These are phyloP conservation scores for Arthrinium phaeospermum DNA, from an alignment of 2,329 filamentous ascomycete species.

Conservation along the genomic window DNA sequence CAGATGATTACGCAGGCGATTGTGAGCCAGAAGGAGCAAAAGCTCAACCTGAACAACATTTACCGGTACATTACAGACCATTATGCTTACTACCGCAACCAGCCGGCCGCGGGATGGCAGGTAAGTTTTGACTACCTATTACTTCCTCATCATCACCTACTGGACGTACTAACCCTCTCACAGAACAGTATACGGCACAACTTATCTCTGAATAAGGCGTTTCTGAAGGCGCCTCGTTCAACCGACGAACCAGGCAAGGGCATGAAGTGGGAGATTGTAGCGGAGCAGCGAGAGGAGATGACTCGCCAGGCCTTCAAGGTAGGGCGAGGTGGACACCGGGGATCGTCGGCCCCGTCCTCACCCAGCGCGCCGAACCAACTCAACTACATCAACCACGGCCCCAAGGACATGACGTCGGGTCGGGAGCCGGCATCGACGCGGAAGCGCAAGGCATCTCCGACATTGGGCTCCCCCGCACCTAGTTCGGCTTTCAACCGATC, in stretches of 20 bases:
- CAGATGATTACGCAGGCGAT: conserved; percentile 98
- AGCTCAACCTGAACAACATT: conserved; percentile 89
- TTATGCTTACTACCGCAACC: conserved; percentile 92
- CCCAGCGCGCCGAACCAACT: conserved; percentile 60
- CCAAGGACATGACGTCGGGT: conserved; percentile 56
- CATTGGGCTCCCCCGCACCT: conserved; percentile 59
- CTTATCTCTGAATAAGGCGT: conserved; percentile 90
- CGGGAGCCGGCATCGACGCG: conserved; percentile 57
- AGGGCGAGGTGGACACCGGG: conserved; percentile 67
- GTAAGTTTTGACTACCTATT: conserved; percentile 51
- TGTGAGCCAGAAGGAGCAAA: conserved; percentile 82
- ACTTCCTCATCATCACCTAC: not conserved
- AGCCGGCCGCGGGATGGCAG: conserved; percentile 84
- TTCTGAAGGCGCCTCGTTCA: conserved; percentile 88
- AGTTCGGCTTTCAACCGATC: conserved; percentile 53
- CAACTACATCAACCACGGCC: conserved; percentile 65
- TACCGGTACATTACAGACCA: conserved; percentile 91
- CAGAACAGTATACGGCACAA: conserved; percentile 98
- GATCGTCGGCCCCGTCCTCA: conserved; percentile 75
- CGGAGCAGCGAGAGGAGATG: conserved; percentile 86
- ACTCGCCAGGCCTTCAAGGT: conserved; percentile 72
- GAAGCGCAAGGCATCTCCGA: conserved; percentile 60
- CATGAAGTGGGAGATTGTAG: conserved; percentile 97
- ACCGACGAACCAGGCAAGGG: conserved; percentile 97
- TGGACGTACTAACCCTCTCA: conserved; percentile 15